Evolutionary conservation across 176 grass and related monocot genomes (phyloP).

Genomic region (Hordeum vulgare): DNA sequence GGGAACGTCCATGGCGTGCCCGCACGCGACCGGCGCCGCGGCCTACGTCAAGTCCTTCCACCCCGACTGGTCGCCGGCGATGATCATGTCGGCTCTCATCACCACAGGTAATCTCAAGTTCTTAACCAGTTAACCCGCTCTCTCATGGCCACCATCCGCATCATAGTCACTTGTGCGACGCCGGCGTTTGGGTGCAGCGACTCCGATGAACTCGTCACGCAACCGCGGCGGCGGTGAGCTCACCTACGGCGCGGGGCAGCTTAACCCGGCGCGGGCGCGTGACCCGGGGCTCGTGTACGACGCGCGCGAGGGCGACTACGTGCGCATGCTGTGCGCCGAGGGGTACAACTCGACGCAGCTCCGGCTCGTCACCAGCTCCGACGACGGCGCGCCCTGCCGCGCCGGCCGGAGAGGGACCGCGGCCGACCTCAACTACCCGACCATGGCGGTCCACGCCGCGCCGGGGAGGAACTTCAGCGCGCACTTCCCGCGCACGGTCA

Average conservation of each 20-base stretch:
- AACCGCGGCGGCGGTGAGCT: conserved; percentile 32
- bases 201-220: conserved; percentile 32
- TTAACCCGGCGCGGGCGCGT: conserved; percentile 4
- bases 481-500: conserved; percentile 33
- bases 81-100: conserved; percentile 52
- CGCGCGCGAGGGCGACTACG: conserved; percentile 10
- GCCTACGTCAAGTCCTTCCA: conserved; percentile 47
- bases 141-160: not conserved
- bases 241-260: conserved; percentile 34
- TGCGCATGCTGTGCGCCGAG: conserved; percentile 35
- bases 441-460: conserved; percentile 12
- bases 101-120: conserved; percentile 40
- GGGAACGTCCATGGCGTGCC: conserved; percentile 44
- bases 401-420: not conserved
- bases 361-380: not conserved
- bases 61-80: conserved; percentile 46
- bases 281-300: conserved; percentile 39
- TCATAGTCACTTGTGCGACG: not conserved
- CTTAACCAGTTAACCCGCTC: not conserved
- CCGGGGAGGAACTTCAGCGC: not conserved
- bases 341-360: conserved; percentile 39
- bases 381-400: not conserved
- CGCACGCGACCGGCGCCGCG: not conserved
- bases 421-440: conserved; percentile 45
- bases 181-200: conserved; percentile 5